Conservation (phyloP, 441 rosid species). For the Pelargonium fulgidum region DNA sequence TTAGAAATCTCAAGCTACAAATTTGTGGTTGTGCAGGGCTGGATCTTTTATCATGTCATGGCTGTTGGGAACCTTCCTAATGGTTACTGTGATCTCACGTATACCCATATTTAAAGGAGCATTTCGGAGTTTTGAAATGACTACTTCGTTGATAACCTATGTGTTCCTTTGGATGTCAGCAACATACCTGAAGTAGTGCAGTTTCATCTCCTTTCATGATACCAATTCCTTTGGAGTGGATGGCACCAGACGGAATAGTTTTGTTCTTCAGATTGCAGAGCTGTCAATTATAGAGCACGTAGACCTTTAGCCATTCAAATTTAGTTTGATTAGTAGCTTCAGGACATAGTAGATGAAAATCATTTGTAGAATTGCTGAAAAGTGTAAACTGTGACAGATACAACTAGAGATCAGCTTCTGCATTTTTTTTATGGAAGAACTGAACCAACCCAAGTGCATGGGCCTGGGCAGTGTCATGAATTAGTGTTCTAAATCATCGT, state of each 20-base stretch:
- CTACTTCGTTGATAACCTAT: conserved; percentile 72
- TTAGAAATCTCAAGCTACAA: conserved; percentile 8
- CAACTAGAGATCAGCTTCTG: background rate
- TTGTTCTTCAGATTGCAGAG: conserved; percentile 17
- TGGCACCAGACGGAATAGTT: conserved; percentile 7
- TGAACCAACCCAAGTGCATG: too few relatives aligned
- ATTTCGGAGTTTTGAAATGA: conserved; percentile 74
- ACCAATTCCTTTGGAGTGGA: conserved; percentile 27
- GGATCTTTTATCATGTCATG: conserved; percentile 81
- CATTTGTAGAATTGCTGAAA: background rate
- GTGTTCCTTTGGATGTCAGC: conserved; percentile 83
- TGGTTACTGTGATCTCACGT: conserved; percentile 83
- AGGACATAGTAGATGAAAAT: background rate
- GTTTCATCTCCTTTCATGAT: conserved; percentile 17
- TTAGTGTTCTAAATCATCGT: background rate
- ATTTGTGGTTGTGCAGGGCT: conserved; percentile 48
- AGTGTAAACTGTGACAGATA: background rate
- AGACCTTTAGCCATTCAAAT: background rate
- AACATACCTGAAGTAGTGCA: conserved; percentile 58
- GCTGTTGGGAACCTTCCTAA: conserved; percentile 87
- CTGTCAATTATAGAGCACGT: background rate
- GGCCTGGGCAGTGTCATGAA: too few relatives aligned
- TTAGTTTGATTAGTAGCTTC: background rate
- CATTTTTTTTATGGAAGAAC: background rate
- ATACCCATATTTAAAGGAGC: conserved; percentile 53